These are phyloP conservation scores for Aspergillus pseudoglaucus DNA, from an alignment of 2,329 filamentous ascomycete species.

Conservation along the genomic window DNA sequence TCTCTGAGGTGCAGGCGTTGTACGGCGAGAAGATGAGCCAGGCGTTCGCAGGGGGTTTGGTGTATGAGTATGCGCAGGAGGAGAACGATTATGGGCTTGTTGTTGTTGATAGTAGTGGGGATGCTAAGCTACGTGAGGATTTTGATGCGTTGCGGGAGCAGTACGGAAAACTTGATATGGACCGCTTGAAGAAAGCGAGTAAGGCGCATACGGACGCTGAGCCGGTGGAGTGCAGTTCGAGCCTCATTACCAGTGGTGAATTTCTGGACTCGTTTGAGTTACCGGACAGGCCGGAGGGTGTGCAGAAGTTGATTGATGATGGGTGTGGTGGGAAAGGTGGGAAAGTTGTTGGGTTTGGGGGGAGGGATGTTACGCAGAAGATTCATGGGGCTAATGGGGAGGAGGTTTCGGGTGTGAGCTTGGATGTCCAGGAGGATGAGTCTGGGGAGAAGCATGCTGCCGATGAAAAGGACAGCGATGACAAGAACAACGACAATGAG, in stretches of 20 bases:
- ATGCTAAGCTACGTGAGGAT: conserved; percentile 55
- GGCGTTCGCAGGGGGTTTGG: conserved; percentile 52
- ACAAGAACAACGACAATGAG: neutral
- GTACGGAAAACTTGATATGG: conserved; percentile 68
- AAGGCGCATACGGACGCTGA: conserved; percentile 48
- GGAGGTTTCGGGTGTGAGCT: conserved; percentile 57
- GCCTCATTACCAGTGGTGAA: conserved; percentile 57
- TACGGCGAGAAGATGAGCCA: conserved; percentile 55
- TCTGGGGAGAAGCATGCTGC: conserved; percentile 52
- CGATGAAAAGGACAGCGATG: conserved; percentile 11
- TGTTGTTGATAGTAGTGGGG: conserved; percentile 52
- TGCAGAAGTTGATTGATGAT: conserved; percentile 65
- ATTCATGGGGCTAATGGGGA: conserved; percentile 53
- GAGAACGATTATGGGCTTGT: conserved; percentile 52
- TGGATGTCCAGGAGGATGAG: conserved; percentile 48
- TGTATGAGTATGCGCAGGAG: conserved; percentile 47
- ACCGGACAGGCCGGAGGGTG: conserved; percentile 61
- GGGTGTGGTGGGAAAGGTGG: conserved; percentile 63
- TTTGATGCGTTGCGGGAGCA: conserved; percentile 69
- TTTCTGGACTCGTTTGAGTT: conserved; percentile 78
- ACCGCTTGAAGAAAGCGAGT: conserved; percentile 58
- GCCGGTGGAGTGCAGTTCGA: conserved; percentile 58
- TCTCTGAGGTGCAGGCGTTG: conserved; percentile 55
- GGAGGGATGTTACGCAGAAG: conserved; percentile 50
- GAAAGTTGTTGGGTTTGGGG: conserved; percentile 55